Evolutionary conservation across 2,329 filamentous ascomycete species (phyloP).

Genomic region (Microsporum ferrugineum): DNA sequence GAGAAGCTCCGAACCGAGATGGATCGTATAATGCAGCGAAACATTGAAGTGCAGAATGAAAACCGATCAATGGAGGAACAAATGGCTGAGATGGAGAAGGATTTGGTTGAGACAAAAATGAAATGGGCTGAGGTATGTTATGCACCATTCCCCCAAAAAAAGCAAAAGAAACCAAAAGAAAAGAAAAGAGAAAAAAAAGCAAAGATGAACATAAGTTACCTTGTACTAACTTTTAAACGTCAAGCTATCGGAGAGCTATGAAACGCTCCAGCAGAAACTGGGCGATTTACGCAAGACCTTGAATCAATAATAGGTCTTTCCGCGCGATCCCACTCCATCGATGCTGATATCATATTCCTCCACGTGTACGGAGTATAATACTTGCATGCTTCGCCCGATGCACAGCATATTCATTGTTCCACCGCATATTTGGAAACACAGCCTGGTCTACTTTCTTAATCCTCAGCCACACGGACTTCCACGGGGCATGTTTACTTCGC

Average conservation of each 20-base stretch:
- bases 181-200: not conserved
- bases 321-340: not conserved
- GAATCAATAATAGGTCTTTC: constrained; percentile 19
- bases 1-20: constrained; percentile 70
- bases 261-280: constrained; percentile 65
- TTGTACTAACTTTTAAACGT: not conserved
- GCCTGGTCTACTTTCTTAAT: not conserved
- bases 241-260: constrained; percentile 57
- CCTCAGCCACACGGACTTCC: not conserved
- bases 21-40: constrained; percentile 82
- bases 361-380: not conserved
- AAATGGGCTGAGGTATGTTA: constrained; percentile 76
- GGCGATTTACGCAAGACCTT: constrained; percentile 54
- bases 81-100: constrained; percentile 80
- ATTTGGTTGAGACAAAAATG: constrained; percentile 89
- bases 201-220: not conserved
- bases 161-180: not conserved
- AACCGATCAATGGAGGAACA: constrained; percentile 82
- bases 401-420: not conserved
- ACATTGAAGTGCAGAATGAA: constrained; percentile 86
- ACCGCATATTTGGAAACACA: not conserved
- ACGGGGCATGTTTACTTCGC: not conserved
- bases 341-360: not conserved
- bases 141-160: not conserved
- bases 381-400: not conserved